These are phyloP conservation scores for Epichloe typhina DNA, from an alignment of 2,329 filamentous ascomycete species.

Conservation along the genomic window DNA sequence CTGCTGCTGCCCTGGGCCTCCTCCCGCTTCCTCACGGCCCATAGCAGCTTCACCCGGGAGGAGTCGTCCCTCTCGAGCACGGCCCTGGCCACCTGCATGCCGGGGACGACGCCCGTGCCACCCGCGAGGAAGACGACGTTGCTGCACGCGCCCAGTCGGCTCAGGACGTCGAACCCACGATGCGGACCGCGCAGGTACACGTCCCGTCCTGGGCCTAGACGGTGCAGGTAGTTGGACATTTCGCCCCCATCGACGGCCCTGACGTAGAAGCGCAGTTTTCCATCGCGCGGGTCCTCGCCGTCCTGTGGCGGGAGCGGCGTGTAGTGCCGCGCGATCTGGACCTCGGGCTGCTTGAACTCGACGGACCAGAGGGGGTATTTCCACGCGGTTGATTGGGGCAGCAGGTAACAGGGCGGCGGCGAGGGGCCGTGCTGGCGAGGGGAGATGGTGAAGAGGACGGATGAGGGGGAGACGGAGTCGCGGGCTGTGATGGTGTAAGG, in stretches of 20 bases:
- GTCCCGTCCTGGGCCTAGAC: conserved; percentile 44
- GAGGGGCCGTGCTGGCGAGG: conserved; percentile 22
- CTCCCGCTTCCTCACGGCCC: conserved; percentile 55
- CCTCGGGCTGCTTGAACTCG: conserved; percentile 84
- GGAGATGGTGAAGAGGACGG: conserved; percentile 53
- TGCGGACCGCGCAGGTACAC: conserved; percentile 72
- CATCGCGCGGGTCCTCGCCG: conserved; percentile 17
- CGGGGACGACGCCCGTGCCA: conserved; percentile 84
- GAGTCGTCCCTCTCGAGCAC: conserved; percentile 31
- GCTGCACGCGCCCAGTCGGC: conserved; percentile 16
- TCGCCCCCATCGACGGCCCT: conserved; percentile 70
- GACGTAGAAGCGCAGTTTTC: conserved; percentile 58
- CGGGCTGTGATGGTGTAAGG: conserved; percentile 51
- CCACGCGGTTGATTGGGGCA: conserved; percentile 14
- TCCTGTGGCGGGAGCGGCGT: conserved; percentile 60
- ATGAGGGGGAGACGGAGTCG: conserved; percentile 49
- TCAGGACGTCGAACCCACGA: conserved; percentile 44
- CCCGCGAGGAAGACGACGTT: conserved; percentile 76
- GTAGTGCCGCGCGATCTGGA: conserved; percentile 86
- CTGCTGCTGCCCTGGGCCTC: conserved; percentile 28
- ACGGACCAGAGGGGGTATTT: conserved; percentile 65
- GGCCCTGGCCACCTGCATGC: conserved; percentile 63
- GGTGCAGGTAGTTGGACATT: conserved; percentile 69
- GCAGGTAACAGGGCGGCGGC: conserved; percentile 16
- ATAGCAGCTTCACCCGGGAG: conserved; percentile 54